Base-by-base conservation (phyloP, 768 basidiomycete species). In the Panellus pusillus region DNA sequence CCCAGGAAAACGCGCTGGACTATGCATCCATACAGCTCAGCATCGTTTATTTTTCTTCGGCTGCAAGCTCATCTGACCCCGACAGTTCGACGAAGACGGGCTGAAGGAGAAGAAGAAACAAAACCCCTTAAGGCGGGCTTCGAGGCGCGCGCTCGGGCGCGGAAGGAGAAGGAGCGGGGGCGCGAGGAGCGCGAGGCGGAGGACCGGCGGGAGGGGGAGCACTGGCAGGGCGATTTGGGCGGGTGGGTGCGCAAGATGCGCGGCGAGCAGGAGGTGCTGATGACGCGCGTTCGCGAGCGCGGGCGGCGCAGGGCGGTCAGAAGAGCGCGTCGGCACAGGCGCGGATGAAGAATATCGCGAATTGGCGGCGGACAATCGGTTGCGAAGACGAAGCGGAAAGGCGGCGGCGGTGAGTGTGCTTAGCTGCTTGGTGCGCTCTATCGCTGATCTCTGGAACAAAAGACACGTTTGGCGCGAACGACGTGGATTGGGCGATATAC, bases 401-500 rank as follows among this genome's bases (percentile, higher is more conserved):
- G 75, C 7, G 86, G 82, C 8, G 85, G 86, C 56, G 93, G 92
- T 91, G 49, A 47, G 80, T 68, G 4, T n/a, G n/a, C n/a, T n/a
- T n/a, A n/a, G n/a, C n/a, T 47, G 29, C 6, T 17, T 58, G 20
- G 19, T 12, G 15, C 19, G 41, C 39, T 9, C 27, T 44, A 20
- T 47, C 38, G 27, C 50, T 57, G 24, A 49, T 36, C 49, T 36
- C n/a, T 31, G 39, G 32, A 12, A 35, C 49, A 89, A 94, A 98
- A 75, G 95, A 98, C 61, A 86, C 77, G 73, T 99, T 98, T 65
- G 94, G 96, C 4, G 87, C 86, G 15, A 87, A 96, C 60, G 95
- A 98, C 65, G 93, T 89, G 7, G 96, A 98, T 66, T 98, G 96
- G 95, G 87, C 88, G 0, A 93, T 98, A 54, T 98, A 98, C 66